Evolutionary conservation across 768 basidiomycete species (phyloP).

Genomic region (Leucocoprinus leucothites): DNA sequence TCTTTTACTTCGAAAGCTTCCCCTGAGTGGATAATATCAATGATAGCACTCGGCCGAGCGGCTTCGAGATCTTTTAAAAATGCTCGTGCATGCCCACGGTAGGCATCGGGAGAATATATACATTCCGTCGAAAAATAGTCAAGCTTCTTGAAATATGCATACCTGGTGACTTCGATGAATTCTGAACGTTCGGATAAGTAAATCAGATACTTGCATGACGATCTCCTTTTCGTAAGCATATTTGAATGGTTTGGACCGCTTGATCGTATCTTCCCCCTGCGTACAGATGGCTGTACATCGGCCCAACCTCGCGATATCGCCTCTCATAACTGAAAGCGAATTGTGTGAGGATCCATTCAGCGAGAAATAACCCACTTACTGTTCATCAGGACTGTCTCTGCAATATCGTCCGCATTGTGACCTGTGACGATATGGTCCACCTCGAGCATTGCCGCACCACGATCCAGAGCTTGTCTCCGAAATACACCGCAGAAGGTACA

Average conservation of each 20-base stretch:
- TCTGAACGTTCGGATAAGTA: not conserved
- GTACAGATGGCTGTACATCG: constrained; percentile 95
- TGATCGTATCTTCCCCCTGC: constrained; percentile 94
- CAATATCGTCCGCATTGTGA: constrained; percentile 99
- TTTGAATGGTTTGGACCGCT: constrained; percentile 98
- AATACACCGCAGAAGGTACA: constrained; percentile 99
- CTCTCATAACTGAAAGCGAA: constrained; percentile 71
- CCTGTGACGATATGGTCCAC: constrained; percentile 99
- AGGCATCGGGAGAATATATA: constrained; percentile 98
- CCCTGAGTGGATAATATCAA: constrained; percentile 96
- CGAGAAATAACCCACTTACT: constrained; percentile 48
- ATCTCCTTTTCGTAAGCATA: constrained; percentile 99
- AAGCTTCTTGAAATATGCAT: constrained; percentile 98
- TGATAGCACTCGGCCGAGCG: constrained; percentile 90
- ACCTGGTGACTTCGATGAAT: constrained; percentile 47
- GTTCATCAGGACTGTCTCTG: constrained; percentile 99
- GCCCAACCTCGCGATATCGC: constrained; percentile 91
- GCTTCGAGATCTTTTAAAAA: constrained; percentile 97
- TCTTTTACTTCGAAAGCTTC: constrained; percentile 87
- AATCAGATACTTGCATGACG: constrained; percentile 69
- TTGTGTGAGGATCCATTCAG: constrained; percentile 27
- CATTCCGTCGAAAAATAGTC: constrained; percentile 99
- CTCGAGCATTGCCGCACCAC: constrained; percentile 82
- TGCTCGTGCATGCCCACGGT: constrained; percentile 91
- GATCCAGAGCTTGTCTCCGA: constrained; percentile 91